A percentile compares a stretch with the other conserved stretches of the same genome.
phyloP scores from a whole-genome alignment of 1,139 yeast species.

The Lodderomyces pseudojiufengensis region DNA sequence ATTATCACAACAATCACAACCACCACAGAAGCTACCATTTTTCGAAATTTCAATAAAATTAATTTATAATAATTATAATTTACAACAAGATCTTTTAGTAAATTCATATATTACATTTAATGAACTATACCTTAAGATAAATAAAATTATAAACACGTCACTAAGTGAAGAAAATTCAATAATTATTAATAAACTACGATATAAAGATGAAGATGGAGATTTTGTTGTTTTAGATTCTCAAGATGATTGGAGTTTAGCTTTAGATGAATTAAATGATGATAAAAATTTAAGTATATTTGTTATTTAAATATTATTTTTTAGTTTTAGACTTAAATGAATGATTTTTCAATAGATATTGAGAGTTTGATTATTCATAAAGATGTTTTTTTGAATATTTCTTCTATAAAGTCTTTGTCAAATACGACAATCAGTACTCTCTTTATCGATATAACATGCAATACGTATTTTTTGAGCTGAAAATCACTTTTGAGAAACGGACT shows the following conservation, averaged over 20 bases:
- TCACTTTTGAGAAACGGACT: too few relatives aligned
- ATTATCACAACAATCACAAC: slow-evolving; percentile 15
- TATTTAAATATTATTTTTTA: too few relatives aligned
- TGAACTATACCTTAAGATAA: slow-evolving; percentile 44
- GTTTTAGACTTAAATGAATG: too few relatives aligned
- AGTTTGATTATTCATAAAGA: too few relatives aligned
- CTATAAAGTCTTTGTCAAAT: too few relatives aligned
- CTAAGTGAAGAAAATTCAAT: slow-evolving; percentile 28
- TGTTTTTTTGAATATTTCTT: too few relatives aligned
- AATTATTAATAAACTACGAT: slow-evolving; percentile 56
- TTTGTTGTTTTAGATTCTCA: slow-evolving; percentile 81
- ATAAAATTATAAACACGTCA: slow-evolving; percentile 32
- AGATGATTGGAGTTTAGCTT: slow-evolving; percentile 65
- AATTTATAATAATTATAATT: slow-evolving; percentile 43
- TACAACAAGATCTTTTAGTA: slow-evolving; percentile 35
- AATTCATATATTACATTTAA: slow-evolving; percentile 42
- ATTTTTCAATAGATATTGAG: too few relatives aligned
- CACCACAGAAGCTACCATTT: slow-evolving; percentile 4
- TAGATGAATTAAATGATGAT: slow-evolving; percentile 47
- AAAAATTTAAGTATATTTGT: slow-evolving; percentile 42
- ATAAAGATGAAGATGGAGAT: slow-evolving; percentile 95
- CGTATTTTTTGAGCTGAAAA: too few relatives aligned
- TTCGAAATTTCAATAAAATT: slow-evolving; percentile 43
- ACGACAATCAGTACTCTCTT: too few relatives aligned
- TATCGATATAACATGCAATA: too few relatives aligned